A percentile compares a stretch with the other conserved stretches of the same genome.
Conservation (phyloP, 306 rosid species). For the Albizia julibrissin region DNA sequence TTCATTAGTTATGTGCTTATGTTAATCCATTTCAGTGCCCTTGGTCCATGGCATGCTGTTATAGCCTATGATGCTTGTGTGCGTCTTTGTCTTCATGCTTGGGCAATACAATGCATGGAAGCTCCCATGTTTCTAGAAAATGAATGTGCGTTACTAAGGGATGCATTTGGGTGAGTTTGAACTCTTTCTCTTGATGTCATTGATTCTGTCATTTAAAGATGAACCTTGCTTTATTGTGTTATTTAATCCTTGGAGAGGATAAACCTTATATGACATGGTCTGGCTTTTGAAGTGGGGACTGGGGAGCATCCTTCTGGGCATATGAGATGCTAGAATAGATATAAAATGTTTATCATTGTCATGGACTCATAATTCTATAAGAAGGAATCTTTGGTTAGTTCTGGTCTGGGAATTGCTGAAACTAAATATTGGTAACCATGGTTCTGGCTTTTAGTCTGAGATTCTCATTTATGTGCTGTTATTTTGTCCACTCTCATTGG, state of each 20-base stretch:
- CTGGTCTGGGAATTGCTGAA: neutral
- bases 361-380: neutral
- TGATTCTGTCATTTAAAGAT: neutral
- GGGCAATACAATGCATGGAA: slow-evolving; percentile 99
- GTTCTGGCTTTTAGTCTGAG: neutral
- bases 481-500: slow-evolving; percentile 11
- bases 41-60: slow-evolving; percentile 91
- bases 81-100: slow-evolving; percentile 97
- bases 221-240: neutral
- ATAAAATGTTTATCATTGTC: neutral
- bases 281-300: slow-evolving; percentile 2
- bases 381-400: slow-evolving; percentile 9
- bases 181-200: slow-evolving; percentile 20
- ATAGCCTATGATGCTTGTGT: slow-evolving; percentile 95
- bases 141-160: slow-evolving; percentile 85
- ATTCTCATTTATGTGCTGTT: slow-evolving; percentile 7
- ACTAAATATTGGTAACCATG: neutral
- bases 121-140: slow-evolving; percentile 96
- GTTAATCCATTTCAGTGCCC: slow-evolving; percentile 65
- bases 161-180: slow-evolving; percentile 79
- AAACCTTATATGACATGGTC: slow-evolving; percentile 14
- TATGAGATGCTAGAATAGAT: slow-evolving; percentile 6
- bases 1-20: slow-evolving; percentile 31
- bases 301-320: slow-evolving; percentile 4
- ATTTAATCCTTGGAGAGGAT: neutral